Conservation (phyloP, 2,329 filamentous ascomycete species). For the Dendrostoma leiphaemia region DNA sequence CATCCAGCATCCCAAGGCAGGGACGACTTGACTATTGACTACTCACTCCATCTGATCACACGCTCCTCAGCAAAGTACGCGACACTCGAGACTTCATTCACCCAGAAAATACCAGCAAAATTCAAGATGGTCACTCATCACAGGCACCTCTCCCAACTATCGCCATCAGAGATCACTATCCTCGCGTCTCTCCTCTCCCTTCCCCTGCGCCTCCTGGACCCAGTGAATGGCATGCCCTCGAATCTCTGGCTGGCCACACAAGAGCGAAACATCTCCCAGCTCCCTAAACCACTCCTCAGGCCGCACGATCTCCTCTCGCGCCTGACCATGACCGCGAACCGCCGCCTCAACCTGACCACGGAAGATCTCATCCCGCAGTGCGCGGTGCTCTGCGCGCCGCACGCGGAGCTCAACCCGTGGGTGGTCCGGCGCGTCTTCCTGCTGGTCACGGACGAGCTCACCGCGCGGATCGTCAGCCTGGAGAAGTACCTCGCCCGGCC, state of each 20-base stretch:
- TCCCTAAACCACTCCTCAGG: slow-evolving; percentile 31
- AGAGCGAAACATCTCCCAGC: slow-evolving; percentile 25
- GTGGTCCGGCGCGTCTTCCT: slow-evolving; percentile 37
- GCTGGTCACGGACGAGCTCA: slow-evolving; percentile 41
- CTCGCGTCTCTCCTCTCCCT: slow-evolving; percentile 38
- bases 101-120: too few relatives aligned
- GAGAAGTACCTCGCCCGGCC: slow-evolving; percentile 21
- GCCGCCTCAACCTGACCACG: slow-evolving; percentile 12
- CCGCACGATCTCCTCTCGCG: slow-evolving; percentile 29
- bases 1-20: background rate
- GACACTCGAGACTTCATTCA: too few relatives aligned
- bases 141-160: slow-evolving; percentile 25
- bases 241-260: slow-evolving; percentile 36
- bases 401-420: slow-evolving; percentile 22
- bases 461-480: slow-evolving; percentile 28
- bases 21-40: background rate
- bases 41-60: background rate
- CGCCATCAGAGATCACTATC: slow-evolving; percentile 27
- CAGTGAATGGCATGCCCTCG: slow-evolving; percentile 28
- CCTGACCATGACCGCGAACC: slow-evolving; percentile 22
- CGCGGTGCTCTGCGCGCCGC: slow-evolving; percentile 22
- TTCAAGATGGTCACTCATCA: slow-evolving; percentile 17
- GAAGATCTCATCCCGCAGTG: slow-evolving; percentile 17
- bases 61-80: background rate
- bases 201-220: slow-evolving; percentile 28